Base-by-base conservation (phyloP, 176 grass and related monocot species). In the Secale cereale region DNA sequence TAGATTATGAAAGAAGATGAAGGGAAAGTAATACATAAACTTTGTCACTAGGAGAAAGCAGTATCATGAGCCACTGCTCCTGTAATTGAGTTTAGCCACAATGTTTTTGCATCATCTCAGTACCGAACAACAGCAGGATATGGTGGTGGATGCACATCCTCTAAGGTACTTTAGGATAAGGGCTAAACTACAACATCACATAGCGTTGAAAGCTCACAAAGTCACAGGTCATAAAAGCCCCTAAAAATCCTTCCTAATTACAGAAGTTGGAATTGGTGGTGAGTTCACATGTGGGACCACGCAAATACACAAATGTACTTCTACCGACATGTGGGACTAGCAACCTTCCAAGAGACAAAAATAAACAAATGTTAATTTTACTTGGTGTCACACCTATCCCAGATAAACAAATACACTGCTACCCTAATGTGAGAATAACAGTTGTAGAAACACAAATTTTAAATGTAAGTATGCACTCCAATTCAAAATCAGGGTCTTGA, bases 111-210 rank as follows among this genome's bases (percentile, higher is more conserved):
- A 73, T 43, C 57, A 65, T 79, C 41, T 40, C 56, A 56, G 56
- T 72, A 78, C n/a, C 45, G 4, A 83, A 78, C n/a, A 76, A 76
- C 23, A 81, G 12, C n/a, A 81, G 36, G 48, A 79, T 28, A 84
- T 76, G 35, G 15, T 69, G 64, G n/a, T 74, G 36, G 22, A 70
- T 77, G 56, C 61, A 15, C 28, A 62, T 70, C 74, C 20, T 27
- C 10, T 61, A 83, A 82, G 81, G 33, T 74, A 61, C 56, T 11
- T 78, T 62, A 13, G 60, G 10, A 35, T 60, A 26, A 70, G 63
- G 43, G 45, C 30, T 88, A 28, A 83, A 82, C 14, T 46, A 78
- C 14, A 78, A 63, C 15, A 83, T 6, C 15, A 61, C 20, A 13
- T 73, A 75, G 31, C 30, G 13, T 78, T 7, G 6, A 7, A 67